These are phyloP conservation scores for Petunia axillaris DNA, from an alignment of 257 asterid species.

Conservation along the genomic window DNA sequence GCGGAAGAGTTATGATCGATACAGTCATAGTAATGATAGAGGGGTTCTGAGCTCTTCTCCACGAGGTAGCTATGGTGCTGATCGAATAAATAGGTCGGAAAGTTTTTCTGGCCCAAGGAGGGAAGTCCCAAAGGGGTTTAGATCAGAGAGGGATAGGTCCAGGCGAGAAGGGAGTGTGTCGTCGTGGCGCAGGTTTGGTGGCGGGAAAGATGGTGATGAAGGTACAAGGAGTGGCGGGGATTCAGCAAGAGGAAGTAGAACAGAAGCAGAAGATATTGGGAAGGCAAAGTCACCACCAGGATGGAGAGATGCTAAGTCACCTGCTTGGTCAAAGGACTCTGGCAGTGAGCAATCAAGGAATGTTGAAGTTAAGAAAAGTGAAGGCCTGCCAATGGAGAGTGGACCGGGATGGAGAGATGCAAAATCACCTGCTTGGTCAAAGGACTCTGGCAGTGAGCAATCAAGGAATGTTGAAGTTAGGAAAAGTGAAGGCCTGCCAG, in stretches of 20 bases:
- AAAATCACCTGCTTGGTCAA: conserved; percentile 90
- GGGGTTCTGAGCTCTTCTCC: conserved; percentile 75
- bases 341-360: conserved; percentile 92
- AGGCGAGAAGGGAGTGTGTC: conserved; percentile 76
- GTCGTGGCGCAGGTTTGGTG: conserved; percentile 85
- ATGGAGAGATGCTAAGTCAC: conserved; percentile 68
- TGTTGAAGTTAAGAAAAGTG: conserved; percentile 70
- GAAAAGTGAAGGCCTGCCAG: conserved; percentile 63
- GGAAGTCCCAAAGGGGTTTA: conserved; percentile 90
- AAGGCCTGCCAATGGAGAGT: conserved; percentile 47
- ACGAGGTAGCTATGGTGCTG: conserved; percentile 64
- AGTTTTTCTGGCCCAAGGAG: conserved; percentile 88
- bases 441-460: conserved; percentile 92
- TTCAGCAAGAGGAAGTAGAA: conserved; percentile 53
- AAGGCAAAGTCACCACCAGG: conserved; percentile 69
- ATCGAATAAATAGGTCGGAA: conserved; percentile 75
- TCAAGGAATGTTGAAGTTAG: conserved; percentile 79
- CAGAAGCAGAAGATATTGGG: conserved; percentile 59
- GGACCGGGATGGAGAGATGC: conserved; percentile 53
- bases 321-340: conserved; percentile 94
- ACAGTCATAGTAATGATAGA: conserved; percentile 66
- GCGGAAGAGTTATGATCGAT: conserved; percentile 75
- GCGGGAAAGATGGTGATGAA: conserved; percentile 80
- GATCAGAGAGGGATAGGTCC: conserved; percentile 95
- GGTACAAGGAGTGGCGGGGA: conserved; percentile 63